A percentile compares a stretch with the other conserved stretches of the same genome.
Conservation (phyloP, 768 basidiomycete species). For the Udeniomyces megalosporus region DNA sequence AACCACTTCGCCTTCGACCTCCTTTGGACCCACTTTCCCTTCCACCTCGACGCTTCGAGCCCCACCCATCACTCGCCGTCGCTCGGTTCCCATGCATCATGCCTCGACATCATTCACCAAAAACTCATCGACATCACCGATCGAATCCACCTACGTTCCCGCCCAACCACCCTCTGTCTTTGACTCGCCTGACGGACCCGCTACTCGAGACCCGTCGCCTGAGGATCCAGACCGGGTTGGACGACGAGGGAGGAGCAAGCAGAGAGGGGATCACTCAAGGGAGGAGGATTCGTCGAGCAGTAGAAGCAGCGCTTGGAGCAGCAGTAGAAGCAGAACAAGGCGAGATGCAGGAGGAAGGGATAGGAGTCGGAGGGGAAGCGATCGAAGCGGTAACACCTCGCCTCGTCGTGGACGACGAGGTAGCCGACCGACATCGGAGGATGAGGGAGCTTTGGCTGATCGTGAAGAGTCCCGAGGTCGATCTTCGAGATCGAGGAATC, state of each 20-base stretch:
- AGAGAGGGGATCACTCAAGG: neutral
- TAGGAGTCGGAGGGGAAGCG: too few species aligned
- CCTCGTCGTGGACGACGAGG: too few species aligned
- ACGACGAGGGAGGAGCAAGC: neutral
- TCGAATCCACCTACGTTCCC: neutral
- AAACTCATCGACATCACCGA: neutral
- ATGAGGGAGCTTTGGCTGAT: neutral
- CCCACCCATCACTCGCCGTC: neutral
- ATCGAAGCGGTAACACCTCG: too few species aligned
- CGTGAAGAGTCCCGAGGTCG: neutral
- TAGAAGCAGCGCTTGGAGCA: too few species aligned
- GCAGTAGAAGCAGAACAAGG: neutral
- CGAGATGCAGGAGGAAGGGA: neutral
- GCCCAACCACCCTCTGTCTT: neutral
- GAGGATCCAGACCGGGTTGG: neutral
- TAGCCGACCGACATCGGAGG: too few species aligned
- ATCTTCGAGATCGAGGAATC: neutral
- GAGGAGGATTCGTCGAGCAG: neutral
- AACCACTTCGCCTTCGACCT: neutral
- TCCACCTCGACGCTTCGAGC: neutral
- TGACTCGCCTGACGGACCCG: neutral
- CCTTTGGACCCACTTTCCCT: neutral
- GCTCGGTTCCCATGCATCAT: constrained; percentile 3
- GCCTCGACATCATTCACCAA: neutral
- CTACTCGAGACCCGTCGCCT: neutral